These are phyloP conservation scores for Sonneratia alba DNA, from an alignment of 345 rosid genomes.

Conservation along the genomic window DNA sequence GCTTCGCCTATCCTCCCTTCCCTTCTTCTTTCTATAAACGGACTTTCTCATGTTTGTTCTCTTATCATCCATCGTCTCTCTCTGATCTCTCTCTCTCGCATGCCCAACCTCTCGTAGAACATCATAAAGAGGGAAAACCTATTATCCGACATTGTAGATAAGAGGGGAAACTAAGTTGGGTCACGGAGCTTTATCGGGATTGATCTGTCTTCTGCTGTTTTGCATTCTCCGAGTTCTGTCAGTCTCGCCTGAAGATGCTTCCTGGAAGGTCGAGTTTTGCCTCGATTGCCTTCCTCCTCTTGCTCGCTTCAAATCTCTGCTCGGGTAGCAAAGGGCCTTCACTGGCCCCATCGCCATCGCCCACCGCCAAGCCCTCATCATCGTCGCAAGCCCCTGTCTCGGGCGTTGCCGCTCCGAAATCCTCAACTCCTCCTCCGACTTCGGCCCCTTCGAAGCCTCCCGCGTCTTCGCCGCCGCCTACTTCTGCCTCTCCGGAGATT, in stretches of 20 bases:
- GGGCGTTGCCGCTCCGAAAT: conserved; percentile 3
- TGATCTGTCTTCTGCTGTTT: no score
- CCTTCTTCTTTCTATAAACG: not conserved
- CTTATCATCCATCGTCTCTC: not conserved
- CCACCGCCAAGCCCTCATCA: conserved; percentile 16
- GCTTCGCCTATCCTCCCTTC: conserved; percentile 6
- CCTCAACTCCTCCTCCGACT: conserved; percentile 5
- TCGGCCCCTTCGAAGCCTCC: conserved; percentile 15
- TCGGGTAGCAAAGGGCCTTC: conserved; percentile 11
- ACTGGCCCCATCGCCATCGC: conserved; percentile 13
- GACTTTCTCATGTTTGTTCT: not conserved
- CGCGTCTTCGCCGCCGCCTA: conserved; percentile 5
- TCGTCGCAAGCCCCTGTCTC: conserved; percentile 21
- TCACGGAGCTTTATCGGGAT: no score
- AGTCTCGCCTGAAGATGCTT: not conserved
- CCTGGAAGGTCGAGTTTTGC: not conserved
- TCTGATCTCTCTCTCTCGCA: not conserved
- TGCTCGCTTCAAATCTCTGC: conserved; percentile 7
- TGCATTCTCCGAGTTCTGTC: no score
- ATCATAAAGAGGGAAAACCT: not conserved
- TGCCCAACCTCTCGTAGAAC: not conserved
- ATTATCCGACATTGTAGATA: not conserved
- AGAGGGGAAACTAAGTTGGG: not conserved
- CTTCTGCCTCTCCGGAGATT: not conserved
- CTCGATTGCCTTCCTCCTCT: not conserved